Base-by-base conservation (phyloP, 164 flowering plant species). In the Vitis amurensis region DNA sequence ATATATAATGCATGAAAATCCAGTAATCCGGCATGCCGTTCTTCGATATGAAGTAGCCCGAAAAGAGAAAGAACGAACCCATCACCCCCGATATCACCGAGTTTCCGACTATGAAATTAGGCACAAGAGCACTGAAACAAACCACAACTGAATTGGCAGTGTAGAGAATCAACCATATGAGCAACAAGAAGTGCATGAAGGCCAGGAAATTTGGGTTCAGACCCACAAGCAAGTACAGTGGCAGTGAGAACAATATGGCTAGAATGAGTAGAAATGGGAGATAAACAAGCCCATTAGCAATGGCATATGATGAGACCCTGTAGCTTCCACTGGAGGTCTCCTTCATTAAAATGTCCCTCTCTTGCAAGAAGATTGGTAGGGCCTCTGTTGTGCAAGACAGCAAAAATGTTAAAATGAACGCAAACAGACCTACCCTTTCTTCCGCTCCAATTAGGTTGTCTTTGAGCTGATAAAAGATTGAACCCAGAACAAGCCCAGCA, bases 81-180 rank as follows among this genome's bases (percentile, higher is more conserved):
- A 95, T 90, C 27, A 95, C 91, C 0, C 94, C 98, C 0, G 89
- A 83, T 4, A 95, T 88, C 59, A 93, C 83, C 11, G 98, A 95
- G 77, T 91, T 89, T 11, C 99, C 99, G 2, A 93, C 89, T 4
- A 95, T 91, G 88, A 93, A 95, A 78, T 93, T 91, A 0, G 99
- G 98, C 61, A 87, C 96, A 19, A 95, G 74, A 16, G 99, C 97
- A 69, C 98, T 87, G 80, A 87, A 90, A 74, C 98, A 95, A n/a
- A 91, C 91, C 66, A 93, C 99, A 1, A 95, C 93, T 0, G 99
- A 95, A 59, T 93, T 93, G 1, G 99, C 98, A 0, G 96, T 91
- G 82, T 87, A 90, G 37, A 93, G 85, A 37, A 91, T 84, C 68
- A 95, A 66, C 98, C 97, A 93, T 8, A 95, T 87, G 3, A 95